Conservation (phyloP, 805 yeast genomes). For the Candida parachauliodes region DNA sequence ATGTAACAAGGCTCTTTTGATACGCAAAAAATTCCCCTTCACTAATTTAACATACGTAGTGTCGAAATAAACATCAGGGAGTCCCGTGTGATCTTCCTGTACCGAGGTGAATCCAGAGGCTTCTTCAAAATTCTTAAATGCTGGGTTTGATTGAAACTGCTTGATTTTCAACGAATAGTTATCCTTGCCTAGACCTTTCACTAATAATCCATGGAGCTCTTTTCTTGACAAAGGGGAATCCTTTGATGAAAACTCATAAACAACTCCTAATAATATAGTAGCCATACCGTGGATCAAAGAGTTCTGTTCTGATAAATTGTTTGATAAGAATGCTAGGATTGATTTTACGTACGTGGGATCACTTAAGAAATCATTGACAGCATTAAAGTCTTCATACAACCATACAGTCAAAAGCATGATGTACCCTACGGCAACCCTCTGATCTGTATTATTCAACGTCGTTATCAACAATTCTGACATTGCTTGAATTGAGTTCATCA, state of each 20-base stretch:
- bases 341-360: slow-evolving; percentile 67
- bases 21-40: slow-evolving; percentile 64
- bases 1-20: slow-evolving; percentile 66
- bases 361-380: slow-evolving; percentile 70
- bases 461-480: slow-evolving; percentile 71
- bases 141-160: slow-evolving; percentile 60
- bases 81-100: slow-evolving; percentile 73
- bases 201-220: slow-evolving; percentile 59
- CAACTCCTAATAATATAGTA: slow-evolving; percentile 65
- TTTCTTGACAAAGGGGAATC: slow-evolving; percentile 61
- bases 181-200: slow-evolving; percentile 74
- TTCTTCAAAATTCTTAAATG: slow-evolving; percentile 52
- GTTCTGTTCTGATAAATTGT: slow-evolving; percentile 45
- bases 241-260: slow-evolving; percentile 69
- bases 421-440: slow-evolving; percentile 75
- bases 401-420: slow-evolving; percentile 69
- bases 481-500: slow-evolving; percentile 66
- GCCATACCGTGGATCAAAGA: slow-evolving; percentile 69
- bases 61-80: slow-evolving; percentile 79
- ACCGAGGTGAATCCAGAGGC: slow-evolving; percentile 40
- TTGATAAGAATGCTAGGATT: slow-evolving; percentile 57
- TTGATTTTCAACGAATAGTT: slow-evolving; percentile 70
- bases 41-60: slow-evolving; percentile 59
- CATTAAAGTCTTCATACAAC: slow-evolving; percentile 72
- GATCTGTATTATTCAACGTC: slow-evolving; percentile 57